A percentile compares a stretch with the other conserved stretches of the same genome.
These are phyloP conservation scores for Solanum bulbocastanum DNA, from an alignment of 257 asterid species.

Conservation along the genomic window DNA sequence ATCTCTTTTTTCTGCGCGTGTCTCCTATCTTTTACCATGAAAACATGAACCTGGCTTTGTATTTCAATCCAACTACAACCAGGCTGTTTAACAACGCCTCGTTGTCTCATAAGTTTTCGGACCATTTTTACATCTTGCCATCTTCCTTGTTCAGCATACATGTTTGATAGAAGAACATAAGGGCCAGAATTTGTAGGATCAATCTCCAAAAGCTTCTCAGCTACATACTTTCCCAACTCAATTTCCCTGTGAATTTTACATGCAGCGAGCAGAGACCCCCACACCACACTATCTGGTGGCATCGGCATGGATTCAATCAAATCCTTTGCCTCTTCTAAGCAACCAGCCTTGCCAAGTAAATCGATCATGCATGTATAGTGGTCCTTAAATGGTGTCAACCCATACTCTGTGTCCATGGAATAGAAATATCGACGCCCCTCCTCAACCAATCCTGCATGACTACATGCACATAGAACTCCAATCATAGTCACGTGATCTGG, in stretches of 20 bases:
- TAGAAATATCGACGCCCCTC: slow-evolving; percentile 1
- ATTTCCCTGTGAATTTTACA: slow-evolving; percentile 5
- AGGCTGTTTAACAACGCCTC: slow-evolving; percentile 9
- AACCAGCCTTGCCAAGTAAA: slow-evolving; percentile 6
- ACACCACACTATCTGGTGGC: slow-evolving; percentile 2
- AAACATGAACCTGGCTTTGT: slow-evolving; percentile 3
- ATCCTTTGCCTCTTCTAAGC: background rate
- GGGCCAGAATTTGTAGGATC: slow-evolving; percentile 10
- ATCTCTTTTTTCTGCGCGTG: slow-evolving; percentile 1
- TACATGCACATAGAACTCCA: slow-evolving; percentile 10
- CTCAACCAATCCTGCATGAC: slow-evolving; percentile 7
- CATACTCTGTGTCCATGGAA: background rate
- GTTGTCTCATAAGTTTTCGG: slow-evolving; percentile 1
- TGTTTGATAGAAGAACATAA: slow-evolving; percentile 5
- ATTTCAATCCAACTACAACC: slow-evolving; percentile 12
- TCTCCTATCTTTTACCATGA: slow-evolving; percentile 3
- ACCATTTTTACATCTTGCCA: slow-evolving; percentile 3
- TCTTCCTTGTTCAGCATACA: background rate
- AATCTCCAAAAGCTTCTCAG: slow-evolving; percentile 7
- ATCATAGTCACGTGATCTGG: slow-evolving; percentile 7
- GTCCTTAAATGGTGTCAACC: slow-evolving; percentile 2
- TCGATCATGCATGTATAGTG: slow-evolving; percentile 8
- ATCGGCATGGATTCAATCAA: slow-evolving; percentile 10
- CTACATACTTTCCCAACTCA: slow-evolving; percentile 5
- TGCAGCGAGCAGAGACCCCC: slow-evolving; percentile 8